These are phyloP conservation scores for Carallia brachiata DNA, from an alignment of 345 rosid genomes.

Conservation along the genomic window DNA sequence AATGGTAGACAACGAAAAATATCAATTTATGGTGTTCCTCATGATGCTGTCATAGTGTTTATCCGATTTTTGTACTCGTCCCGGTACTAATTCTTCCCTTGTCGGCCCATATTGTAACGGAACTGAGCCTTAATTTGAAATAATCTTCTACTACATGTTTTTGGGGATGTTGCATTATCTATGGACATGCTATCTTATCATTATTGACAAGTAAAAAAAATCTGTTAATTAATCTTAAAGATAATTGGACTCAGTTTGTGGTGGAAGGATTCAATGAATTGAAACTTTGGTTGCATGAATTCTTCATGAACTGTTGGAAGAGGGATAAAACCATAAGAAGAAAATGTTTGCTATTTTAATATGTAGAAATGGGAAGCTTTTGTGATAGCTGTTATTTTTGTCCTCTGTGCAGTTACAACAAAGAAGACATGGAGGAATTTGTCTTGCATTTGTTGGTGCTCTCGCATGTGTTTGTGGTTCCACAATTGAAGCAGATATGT, in stretches of 20 bases:
- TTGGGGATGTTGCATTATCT: no score
- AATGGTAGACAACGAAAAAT: constrained; percentile 45
- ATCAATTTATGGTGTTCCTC: constrained; percentile 68
- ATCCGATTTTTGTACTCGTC: constrained; percentile 80
- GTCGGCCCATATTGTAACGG: neutral
- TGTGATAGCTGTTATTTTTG: constrained; percentile 15
- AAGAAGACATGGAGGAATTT: constrained; percentile 59
- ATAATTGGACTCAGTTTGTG: neutral
- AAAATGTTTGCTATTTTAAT: no score
- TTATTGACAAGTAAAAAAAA: no score
- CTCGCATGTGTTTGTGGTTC: constrained; percentile 70
- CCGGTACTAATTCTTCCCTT: constrained; percentile 38
- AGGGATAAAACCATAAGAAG: no score
- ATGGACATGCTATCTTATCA: no score
- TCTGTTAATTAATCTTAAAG: neutral
- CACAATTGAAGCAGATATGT: constrained; percentile 61
- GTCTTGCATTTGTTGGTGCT: constrained; percentile 67
- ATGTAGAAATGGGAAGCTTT: no score
- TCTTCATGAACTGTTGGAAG: no score
- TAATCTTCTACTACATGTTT: no score
- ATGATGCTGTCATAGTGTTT: constrained; percentile 67
- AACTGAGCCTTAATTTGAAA: neutral
- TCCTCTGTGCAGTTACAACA: constrained; percentile 60
- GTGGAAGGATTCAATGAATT: neutral
- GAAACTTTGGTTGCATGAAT: neutral